Conservation (phyloP, 192 early-diverging fungal species). For the Backusella australiensis region DNA sequence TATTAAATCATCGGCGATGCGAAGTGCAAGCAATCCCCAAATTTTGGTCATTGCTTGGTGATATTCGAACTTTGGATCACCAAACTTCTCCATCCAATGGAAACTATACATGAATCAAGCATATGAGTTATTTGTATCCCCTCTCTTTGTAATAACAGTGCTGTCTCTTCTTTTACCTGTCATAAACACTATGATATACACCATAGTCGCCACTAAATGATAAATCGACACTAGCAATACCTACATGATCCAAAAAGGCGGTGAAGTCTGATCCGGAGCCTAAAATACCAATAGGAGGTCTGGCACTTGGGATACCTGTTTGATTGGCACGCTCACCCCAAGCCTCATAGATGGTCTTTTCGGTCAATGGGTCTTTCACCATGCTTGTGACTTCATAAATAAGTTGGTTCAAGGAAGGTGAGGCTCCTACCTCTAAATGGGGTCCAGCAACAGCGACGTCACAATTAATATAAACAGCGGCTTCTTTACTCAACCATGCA, state of each 20-base stretch:
- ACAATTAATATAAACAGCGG: conserved; percentile 59
- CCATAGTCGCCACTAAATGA: conserved; percentile 51
- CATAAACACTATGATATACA: conserved; percentile 67
- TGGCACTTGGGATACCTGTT: background rate
- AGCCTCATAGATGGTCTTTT: conserved; percentile 46
- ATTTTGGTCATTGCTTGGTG: conserved; percentile 49
- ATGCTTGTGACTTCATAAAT: conserved; percentile 49
- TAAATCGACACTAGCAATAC: conserved; percentile 53
- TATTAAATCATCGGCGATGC: conserved; percentile 45
- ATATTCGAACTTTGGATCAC: conserved; percentile 54
- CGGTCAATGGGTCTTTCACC: conserved; percentile 44
- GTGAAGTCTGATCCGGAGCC: conserved; percentile 55
- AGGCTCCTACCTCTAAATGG: conserved; percentile 46
- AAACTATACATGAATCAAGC: conserved; percentile 31
- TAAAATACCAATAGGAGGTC: conserved; percentile 32
- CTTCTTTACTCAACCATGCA: conserved; percentile 53
- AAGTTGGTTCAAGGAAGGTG: conserved; percentile 47
- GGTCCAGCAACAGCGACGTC: conserved; percentile 53
- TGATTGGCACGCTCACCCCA: conserved; percentile 32
- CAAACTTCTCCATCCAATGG: conserved; percentile 55
- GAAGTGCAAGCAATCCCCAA: conserved; percentile 46
- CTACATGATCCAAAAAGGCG: conserved; percentile 63
- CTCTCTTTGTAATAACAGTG: background rate
- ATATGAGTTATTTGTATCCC: background rate
- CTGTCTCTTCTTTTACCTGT: conserved; percentile 18